A percentile compares a stretch with the other conserved stretches of the same genome.
Conservation (phyloP, 176 grass and related monocot species). For the Triticum dicoccoides region DNA sequence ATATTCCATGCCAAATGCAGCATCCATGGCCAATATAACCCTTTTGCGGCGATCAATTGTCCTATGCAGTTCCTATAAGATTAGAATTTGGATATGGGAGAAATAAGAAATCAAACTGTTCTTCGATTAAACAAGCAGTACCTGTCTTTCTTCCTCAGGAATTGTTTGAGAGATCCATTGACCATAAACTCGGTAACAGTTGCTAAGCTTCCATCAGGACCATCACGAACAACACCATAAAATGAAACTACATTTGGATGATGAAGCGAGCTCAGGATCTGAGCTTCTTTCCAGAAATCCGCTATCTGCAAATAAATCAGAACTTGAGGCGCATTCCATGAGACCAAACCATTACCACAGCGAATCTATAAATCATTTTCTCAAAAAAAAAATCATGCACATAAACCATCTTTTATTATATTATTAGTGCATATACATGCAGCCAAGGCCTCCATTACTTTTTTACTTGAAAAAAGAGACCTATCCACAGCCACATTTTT, state of each 20-base stretch:
- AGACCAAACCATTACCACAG: neutral
- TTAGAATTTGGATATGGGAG: conserved; percentile 21
- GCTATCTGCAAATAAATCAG: conserved; percentile 64
- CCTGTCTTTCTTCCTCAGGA: conserved; percentile 95
- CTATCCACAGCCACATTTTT: neutral
- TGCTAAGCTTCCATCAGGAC: conserved; percentile 83
- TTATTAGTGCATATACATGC: neutral
- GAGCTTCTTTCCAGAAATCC: conserved; percentile 98
- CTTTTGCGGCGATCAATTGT: conserved; percentile 97
- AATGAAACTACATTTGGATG: conserved; percentile 99
- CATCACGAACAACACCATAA: conserved; percentile 98
- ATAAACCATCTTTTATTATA: neutral
- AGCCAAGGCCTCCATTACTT: neutral
- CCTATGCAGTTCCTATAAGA: conserved; percentile 36
- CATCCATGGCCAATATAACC: conserved; percentile 96
- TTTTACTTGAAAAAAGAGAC: neutral
- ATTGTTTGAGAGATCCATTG: conserved; percentile 99
- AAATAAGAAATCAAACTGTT: conserved; percentile 20
- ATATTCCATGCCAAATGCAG: conserved; percentile 99
- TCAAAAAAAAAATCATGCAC: neutral
- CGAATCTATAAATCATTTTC: neutral
- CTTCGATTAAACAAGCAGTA: conserved; percentile 25
- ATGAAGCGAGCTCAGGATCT: conserved; percentile 84
- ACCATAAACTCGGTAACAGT: conserved; percentile 97
- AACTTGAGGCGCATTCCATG: conserved; percentile 23